Base-by-base conservation (phyloP, 441 rosid species). In the Mallotus repandus region DNA sequence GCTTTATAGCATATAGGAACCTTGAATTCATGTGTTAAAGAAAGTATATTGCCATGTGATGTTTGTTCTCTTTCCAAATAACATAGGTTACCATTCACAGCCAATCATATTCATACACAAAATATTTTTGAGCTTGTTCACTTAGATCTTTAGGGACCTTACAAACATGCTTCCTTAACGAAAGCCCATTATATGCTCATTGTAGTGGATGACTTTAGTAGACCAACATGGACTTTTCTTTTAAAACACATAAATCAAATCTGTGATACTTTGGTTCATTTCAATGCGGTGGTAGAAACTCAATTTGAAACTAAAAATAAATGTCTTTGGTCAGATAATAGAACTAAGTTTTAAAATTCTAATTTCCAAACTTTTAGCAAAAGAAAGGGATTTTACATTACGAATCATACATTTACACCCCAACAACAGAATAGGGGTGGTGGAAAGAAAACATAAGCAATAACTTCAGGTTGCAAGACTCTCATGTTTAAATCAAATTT, bases 381-480 rank as follows among this genome's bases (percentile, higher is more conserved):
- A 13, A 13, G 3, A 6, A 22, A 53, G 66, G 2, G 43, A 56
- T n/a, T 4, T 38, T 56, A 1, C 65, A 22, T 9, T 56, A 70
- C 0, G 21, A 5, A 5, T 57, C 55, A 9, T 57, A 66, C 22
- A 0, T 52, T 0, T 9, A 59, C 53, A 70, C 73, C 6, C 54
- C 73, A 3, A 10, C 65, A 55, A 19, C 65, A 57, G 9, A 70
- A 56, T 19, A 50, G 73, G 62, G 5, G 14, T 29, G 7, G 72
- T 54, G 7, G 62, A 53, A 9, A 2, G 73, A 2, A 70, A 57
- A 41, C 64, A 70, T 43, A 63, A 38, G 14, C 73, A 70, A n/a
- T 1, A 57, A 1, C 53, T 70, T 9, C 15, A 70, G 13, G n/a
- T 5, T 10, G 18, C 54, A 50, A 11, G 54, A 11, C 54, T 9